These are phyloP conservation scores for Fusarium protoensiforme DNA, from an alignment of 2,329 filamentous ascomycete genomes.

Conservation along the genomic window DNA sequence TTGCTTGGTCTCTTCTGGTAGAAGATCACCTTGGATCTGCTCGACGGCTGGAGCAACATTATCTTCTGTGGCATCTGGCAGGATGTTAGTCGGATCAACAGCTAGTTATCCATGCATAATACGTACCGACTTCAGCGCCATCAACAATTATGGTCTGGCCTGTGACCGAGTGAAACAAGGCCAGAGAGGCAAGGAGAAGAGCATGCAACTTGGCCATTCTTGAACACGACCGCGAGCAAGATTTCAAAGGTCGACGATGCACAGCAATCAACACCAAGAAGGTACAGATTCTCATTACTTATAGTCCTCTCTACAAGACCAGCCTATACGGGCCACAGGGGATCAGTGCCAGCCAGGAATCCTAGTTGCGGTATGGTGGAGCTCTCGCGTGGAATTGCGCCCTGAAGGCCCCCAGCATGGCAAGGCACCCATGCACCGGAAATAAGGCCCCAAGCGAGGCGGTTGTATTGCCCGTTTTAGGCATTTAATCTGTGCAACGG, in stretches of 20 bases:
- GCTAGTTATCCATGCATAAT: neutral
- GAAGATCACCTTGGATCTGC: neutral
- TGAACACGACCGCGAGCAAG: neutral
- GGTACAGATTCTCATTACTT: neutral
- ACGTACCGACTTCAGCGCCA: neutral
- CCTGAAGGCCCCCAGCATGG: neutral
- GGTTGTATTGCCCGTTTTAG: neutral
- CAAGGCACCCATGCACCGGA: neutral
- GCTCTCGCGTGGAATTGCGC: neutral
- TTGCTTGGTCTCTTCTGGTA: neutral
- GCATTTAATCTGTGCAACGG: neutral
- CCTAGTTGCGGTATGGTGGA: neutral
- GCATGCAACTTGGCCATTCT: neutral
- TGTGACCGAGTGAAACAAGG: neutral
- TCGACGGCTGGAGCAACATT: neutral
- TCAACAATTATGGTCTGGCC: neutral
- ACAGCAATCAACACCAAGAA: neutral
- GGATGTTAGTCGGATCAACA: neutral
- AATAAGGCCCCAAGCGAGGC: neutral
- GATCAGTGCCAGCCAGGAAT: neutral
- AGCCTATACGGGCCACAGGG: neutral
- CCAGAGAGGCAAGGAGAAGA: neutral
- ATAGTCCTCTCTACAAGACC: neutral
- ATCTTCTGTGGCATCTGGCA: neutral
- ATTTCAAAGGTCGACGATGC: neutral